Base-by-base conservation (phyloP, 192 early-diverging fungal species). In the Phlyctochytrium arcticum region DNA sequence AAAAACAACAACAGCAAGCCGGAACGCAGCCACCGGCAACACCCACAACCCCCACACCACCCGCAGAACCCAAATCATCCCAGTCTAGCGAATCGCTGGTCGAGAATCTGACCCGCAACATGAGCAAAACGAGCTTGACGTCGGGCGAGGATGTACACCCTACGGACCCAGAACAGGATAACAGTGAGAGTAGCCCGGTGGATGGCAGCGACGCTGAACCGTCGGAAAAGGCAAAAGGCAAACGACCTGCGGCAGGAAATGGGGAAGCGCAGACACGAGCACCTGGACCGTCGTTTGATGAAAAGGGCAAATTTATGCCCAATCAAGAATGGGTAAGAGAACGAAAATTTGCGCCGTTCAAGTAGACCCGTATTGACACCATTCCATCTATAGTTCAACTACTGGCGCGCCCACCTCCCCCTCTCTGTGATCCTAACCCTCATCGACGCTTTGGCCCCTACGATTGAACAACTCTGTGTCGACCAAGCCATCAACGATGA, bases 151-250 rank as follows among this genome's bases (percentile, higher is more conserved):
- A n/a, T n/a, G n/a, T n/a, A n/a, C n/a, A n/a, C n/a, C n/a, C n/a
- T n/a, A 44, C 39, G 15, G 39, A 1, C 12, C 21, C 39, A 44
- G 39, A 44, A 19, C 39, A 19, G 12, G 15, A 19, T 19, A 12
- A 44, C 15, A 44, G 39, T 44, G 39, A 44, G 2, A 44, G 39
- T 44, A 19, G 21, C 39, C 21, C 39, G 12, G 2, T 19, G 21
- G n/a, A n/a, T n/a, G 39, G 39, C 15, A 44, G 15, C 12, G 39
- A 44, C 2, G 21, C 39, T n/a, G 39, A 30, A 27, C 42, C 89
- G n/a, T 91, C 91, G 6, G 89, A 89, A 29, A 91, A 90, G 72
- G 85, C 85, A 1, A 83, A 80, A 15, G 91, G 90, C 15, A 91
- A 91, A 62, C 60, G 78, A 33, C 86, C 89, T 2, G 86, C 84